These are phyloP conservation scores for Caloboletus inedulis DNA, from an alignment of 1,284 basidiomycete species.

Conservation along the genomic window DNA sequence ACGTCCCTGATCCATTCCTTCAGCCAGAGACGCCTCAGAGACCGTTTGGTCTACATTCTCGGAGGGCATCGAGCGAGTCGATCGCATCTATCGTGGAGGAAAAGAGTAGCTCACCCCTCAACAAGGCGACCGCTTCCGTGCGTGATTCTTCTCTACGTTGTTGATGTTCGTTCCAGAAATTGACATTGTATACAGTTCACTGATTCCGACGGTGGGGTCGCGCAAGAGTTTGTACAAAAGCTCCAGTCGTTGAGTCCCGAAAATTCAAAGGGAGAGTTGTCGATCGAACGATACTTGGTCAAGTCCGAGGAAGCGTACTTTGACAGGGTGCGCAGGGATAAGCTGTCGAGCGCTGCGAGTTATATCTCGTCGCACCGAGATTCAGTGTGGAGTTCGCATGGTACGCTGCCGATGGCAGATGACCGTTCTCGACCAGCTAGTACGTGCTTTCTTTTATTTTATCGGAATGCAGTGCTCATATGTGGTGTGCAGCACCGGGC, in stretches of 20 bases:
- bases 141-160: slow-evolving; percentile 25
- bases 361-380: slow-evolving; percentile 77
- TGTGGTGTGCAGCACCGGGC: slow-evolving; percentile 26
- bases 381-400: slow-evolving; percentile 74
- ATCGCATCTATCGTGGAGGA: slow-evolving; percentile 88
- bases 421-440: slow-evolving; percentile 69
- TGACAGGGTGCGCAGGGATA: slow-evolving; percentile 83
- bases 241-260: slow-evolving; percentile 74
- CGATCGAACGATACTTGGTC: slow-evolving; percentile 85
- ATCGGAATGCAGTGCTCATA: slow-evolving; percentile 12
- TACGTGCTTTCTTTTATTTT: slow-evolving; percentile 37
- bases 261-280: slow-evolving; percentile 87
- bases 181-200: slow-evolving; percentile 61
- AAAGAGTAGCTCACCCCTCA: slow-evolving; percentile 82
- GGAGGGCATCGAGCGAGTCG: slow-evolving; percentile 80
- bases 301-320: slow-evolving; percentile 94
- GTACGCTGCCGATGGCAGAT: slow-evolving; percentile 52
- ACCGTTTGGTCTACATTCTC: slow-evolving; percentile 79
- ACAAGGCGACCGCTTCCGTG: slow-evolving; percentile 88
- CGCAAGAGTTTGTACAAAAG: slow-evolving; percentile 84
- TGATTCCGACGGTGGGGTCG: slow-evolving; percentile 87
- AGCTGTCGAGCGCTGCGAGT: slow-evolving; percentile 74
- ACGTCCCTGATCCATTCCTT: slow-evolving; percentile 82
- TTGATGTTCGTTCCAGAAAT: neutral
- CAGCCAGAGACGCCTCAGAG: slow-evolving; percentile 49